Percentiles rank a stretch among this genome's conserved stretches.
phyloP scores from a whole-genome alignment of 1,284 basidiomycete species.

The Meripilus lineatus region DNA sequence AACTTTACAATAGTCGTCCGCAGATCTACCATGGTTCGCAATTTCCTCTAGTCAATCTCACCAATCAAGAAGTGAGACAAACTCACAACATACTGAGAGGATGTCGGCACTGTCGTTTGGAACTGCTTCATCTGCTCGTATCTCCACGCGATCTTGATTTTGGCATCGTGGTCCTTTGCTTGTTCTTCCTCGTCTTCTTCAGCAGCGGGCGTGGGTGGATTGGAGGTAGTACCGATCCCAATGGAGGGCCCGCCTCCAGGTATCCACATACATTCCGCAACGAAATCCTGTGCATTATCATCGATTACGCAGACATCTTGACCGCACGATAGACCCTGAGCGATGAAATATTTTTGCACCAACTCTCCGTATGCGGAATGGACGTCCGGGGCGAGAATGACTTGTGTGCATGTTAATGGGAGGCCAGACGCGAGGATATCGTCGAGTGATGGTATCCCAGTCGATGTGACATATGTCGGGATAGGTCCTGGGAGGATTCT shows the following conservation, averaged over 20 bases:
- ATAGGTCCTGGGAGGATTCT: conserved; percentile 59
- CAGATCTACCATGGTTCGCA: too few species aligned
- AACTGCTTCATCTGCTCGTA: conserved; percentile 92
- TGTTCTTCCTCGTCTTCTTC: conserved; percentile 28
- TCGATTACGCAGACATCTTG: conserved; percentile 73
- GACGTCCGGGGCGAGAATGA: conserved; percentile 75
- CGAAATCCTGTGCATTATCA: conserved; percentile 48
- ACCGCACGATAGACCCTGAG: conserved; percentile 76
- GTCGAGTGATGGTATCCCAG: conserved; percentile 92
- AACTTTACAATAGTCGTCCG: conserved; percentile 61
- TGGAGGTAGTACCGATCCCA: conserved; percentile 1
- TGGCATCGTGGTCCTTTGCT: conserved; percentile 37
- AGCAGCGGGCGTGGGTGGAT: conserved; percentile 13
- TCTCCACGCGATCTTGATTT: conserved; percentile 92
- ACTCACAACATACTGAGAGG: conserved; percentile 45
- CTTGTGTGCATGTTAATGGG: conserved; percentile 75
- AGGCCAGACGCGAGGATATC: conserved; percentile 92
- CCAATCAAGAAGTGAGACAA: conserved; percentile 11
- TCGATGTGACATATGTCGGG: conserved; percentile 68
- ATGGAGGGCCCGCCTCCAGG: conserved; percentile 28
- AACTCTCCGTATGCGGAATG: conserved; percentile 87
- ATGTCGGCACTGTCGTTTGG: conserved; percentile 71
- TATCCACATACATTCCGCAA: conserved; percentile 78
- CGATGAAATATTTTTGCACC: conserved; percentile 82
- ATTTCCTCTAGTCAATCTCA: conserved; percentile 14